Conservation (phyloP, 2,329 filamentous ascomycete species). For the Nemania sp. region DNA sequence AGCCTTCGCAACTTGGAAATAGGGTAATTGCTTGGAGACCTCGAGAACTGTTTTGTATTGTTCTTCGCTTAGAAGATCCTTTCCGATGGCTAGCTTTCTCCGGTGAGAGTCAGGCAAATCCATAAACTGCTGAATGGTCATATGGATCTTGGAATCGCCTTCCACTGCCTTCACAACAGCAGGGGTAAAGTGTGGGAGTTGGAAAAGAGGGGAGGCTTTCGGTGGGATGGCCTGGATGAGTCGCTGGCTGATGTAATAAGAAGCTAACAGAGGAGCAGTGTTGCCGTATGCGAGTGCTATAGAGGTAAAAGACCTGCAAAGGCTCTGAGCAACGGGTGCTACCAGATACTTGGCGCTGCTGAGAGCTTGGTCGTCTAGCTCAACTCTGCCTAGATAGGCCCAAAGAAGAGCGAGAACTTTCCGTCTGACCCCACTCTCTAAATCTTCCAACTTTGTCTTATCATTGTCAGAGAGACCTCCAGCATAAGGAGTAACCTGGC, state of each 20-base stretch:
- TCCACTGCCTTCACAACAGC: constrained; percentile 75
- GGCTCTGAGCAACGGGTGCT: constrained; percentile 83
- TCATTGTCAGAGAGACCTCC: constrained; percentile 78
- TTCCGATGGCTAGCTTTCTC: constrained; percentile 75
- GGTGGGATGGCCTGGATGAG: constrained; percentile 91
- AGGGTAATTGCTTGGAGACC: constrained; percentile 86
- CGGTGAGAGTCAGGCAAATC: constrained; percentile 80
- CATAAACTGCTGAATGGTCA: constrained; percentile 91
- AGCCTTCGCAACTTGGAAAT: constrained; percentile 86
- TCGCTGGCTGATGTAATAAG: constrained; percentile 85
- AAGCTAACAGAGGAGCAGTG: constrained; percentile 82
- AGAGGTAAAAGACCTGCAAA: constrained; percentile 88
- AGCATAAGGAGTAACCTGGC: constrained; percentile 63
- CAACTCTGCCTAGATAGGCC: constrained; percentile 92
- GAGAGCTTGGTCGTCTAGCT: constrained; percentile 81
- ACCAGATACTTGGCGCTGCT: constrained; percentile 90
- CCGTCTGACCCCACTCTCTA: constrained; percentile 83
- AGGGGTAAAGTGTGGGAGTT: constrained; percentile 87
- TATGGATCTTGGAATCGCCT: constrained; percentile 78
- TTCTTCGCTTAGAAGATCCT: constrained; percentile 76
- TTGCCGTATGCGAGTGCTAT: constrained; percentile 90
- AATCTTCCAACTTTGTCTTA: constrained; percentile 78
- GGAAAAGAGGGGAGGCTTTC: constrained; percentile 85
- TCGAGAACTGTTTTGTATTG: constrained; percentile 81
- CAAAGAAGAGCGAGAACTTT: constrained; percentile 92